Evolutionary conservation across 768 basidiomycete species (phyloP).

Genomic region (Krasilnikovozyma curviuscula): DNA sequence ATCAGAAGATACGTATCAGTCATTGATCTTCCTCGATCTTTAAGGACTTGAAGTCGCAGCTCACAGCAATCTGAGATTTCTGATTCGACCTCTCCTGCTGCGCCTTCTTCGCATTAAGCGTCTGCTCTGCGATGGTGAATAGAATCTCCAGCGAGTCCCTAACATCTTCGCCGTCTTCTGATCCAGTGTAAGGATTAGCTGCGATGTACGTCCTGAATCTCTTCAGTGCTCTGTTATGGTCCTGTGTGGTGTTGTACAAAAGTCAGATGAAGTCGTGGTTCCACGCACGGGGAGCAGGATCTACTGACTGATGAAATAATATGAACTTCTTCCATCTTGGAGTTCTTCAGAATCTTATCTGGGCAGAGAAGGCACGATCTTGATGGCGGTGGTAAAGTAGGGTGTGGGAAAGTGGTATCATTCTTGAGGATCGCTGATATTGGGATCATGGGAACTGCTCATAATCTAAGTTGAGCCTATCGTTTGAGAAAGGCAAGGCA

Average conservation of each 20-base stretch:
- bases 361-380: constrained; percentile 10
- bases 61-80: too few species aligned
- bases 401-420: constrained; percentile 2
- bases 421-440: background rate
- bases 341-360: constrained; percentile 5
- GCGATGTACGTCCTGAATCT: constrained; percentile 1
- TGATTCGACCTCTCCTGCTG: too few species aligned
- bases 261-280: background rate
- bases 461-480: background rate
- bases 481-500: background rate
- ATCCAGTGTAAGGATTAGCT: constrained; percentile 1
- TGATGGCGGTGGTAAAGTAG: constrained; percentile 2
- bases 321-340: constrained; percentile 3
- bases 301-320: constrained; percentile 3
- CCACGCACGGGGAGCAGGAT: background rate
- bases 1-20: background rate
- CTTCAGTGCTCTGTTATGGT: constrained; percentile 1
- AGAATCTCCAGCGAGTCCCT: too few species aligned
- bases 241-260: background rate
- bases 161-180: constrained; percentile 4
- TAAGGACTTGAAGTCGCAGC: too few species aligned
- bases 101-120: background rate
- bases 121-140: background rate
- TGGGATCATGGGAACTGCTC: background rate
- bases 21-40: background rate